These are phyloP conservation scores for Cichorium intybus DNA, from an alignment of 140 eudicot species.

Conservation along the genomic window DNA sequence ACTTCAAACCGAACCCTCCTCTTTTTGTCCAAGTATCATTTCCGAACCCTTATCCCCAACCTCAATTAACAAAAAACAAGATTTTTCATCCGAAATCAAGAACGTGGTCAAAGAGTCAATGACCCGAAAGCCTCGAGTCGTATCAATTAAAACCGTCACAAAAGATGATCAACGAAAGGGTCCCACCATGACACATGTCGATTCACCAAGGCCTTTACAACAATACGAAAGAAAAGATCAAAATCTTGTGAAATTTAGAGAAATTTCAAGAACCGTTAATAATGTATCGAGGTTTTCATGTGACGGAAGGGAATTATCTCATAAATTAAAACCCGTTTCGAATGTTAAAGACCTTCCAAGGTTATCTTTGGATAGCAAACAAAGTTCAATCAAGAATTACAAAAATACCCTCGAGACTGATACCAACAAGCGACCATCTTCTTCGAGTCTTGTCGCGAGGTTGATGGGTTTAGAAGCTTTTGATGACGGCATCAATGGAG, in stretches of 20 bases:
- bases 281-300: slow-evolving; percentile 65
- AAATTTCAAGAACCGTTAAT: slow-evolving; percentile 27
- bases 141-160: slow-evolving; percentile 49
- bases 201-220: slow-evolving; percentile 70
- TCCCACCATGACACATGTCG: slow-evolving; percentile 52
- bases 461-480: slow-evolving; percentile 82
- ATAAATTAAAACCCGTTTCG: slow-evolving; percentile 33
- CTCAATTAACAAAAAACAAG: slow-evolving; percentile 28
- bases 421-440: slow-evolving; percentile 49
- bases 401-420: slow-evolving; percentile 49
- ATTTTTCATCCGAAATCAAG: slow-evolving; percentile 39
- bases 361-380: slow-evolving; percentile 82
- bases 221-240: slow-evolving; percentile 43
- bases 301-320: slow-evolving; percentile 61
- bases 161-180: slow-evolving; percentile 48
- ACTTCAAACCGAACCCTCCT: slow-evolving; percentile 46
- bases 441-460: slow-evolving; percentile 67
- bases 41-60: slow-evolving; percentile 45
- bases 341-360: slow-evolving; percentile 70
- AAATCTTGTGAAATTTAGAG: slow-evolving; percentile 39
- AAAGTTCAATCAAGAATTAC: slow-evolving; percentile 38
- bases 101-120: slow-evolving; percentile 74
- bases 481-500: slow-evolving; percentile 31
- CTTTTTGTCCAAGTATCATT: slow-evolving; percentile 35
- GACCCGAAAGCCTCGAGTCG: slow-evolving; percentile 57